Base-by-base conservation (phyloP, 805 yeast genomes). In the Zygoascus bituminiphila region DNA sequence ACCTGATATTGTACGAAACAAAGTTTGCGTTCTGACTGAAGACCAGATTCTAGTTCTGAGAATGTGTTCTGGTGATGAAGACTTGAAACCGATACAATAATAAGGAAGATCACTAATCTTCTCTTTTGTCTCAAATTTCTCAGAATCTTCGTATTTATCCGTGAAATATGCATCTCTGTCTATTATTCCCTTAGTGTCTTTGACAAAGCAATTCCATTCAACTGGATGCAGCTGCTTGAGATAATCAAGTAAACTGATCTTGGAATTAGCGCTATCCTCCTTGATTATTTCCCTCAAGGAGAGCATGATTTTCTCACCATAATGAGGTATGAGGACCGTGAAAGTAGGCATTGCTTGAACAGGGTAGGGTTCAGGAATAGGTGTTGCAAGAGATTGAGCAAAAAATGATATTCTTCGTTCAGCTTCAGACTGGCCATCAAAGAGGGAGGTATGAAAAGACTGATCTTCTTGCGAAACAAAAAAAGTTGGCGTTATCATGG, bases 381-480 rank as follows among this genome's bases (percentile, higher is more conserved):
- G 91, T 0, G 94, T 85, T 0, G 95, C 81, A 39, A 88, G 68
- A 0, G 95, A 86, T 60, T 88, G 95, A 0, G 96, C 96, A 71
- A 88, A 88, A 61, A 85, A 88, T 0, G 95, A 84, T 1, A 88
- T 77, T 54, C 96, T 73, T 57, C 96, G 70, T 59, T 81, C 82
- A 0, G 95, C 95, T 60, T 85, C 95, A 0, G 88, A 77, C 45
- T 79, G 77, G 1, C 76, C 62, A 21, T 78, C 78, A 56, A 82
- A 77, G 15, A 78, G 67, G 5, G 80, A 74, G 3, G 78, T 73
- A 54, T 73, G 78, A 55, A 78, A 72, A 5, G 82, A 70, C 31
- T 81, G 81, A 57, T 87, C 95, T 60, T 88, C 95, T 56, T 83
- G 93, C 0, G 88, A 81, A 19, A 84, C 77, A 62, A 88, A 88